Evolutionary conservation across 345 rosid species (phyloP), one percentile per base, ranked within the genome.

Genomic region (Gossypium mustelinum): DNA sequence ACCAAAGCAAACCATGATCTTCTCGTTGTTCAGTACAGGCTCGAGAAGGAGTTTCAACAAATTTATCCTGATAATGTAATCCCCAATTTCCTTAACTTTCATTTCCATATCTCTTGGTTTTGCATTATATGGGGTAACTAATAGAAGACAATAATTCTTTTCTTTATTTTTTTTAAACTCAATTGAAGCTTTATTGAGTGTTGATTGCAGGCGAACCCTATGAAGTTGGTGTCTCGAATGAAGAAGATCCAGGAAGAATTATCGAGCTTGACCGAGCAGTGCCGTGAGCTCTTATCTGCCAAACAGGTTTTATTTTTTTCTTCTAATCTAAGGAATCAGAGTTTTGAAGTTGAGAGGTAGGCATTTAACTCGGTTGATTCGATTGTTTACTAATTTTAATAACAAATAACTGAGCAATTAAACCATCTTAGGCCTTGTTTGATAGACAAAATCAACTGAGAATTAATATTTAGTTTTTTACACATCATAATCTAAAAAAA

Each of bases 241-340:
- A 88, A 92, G 89, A 92, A 92, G 83, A 52, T 92, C 3, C 92
- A 86, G 79, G 97, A 88, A 22, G 97, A 92, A n/a, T 75, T 92
- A 20, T 73, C 86, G 7, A 52, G 54, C 10, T 78, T 92, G 74
- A 88, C 87, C 79, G 89, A 88, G 72, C 95, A 92, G 72, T 94
- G 97, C 83, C 89, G 86, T 6, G 89, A 89, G 75, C 97, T 94
- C 63, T 85, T 94, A 25, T 86, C 90, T 0, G 97, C 97, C 67
- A 94, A 94, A 73, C 97, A 94, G 97, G 98, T 94, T 58, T 17
- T 17, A 34, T 74, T 12, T 59, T 25, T 48, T 65, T 72, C 43
- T 24, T 54, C 1, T 10, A 22, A 47, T 75, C 10, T n/a, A 45
- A 18, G 4, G 24, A 9, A 58, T 17, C 16, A 14, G 25, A 61